Evolutionary conservation across 306 rosid species (phyloP), one percentile per base, ranked within the genome.

Genomic region (Cucurbita maxima): DNA sequence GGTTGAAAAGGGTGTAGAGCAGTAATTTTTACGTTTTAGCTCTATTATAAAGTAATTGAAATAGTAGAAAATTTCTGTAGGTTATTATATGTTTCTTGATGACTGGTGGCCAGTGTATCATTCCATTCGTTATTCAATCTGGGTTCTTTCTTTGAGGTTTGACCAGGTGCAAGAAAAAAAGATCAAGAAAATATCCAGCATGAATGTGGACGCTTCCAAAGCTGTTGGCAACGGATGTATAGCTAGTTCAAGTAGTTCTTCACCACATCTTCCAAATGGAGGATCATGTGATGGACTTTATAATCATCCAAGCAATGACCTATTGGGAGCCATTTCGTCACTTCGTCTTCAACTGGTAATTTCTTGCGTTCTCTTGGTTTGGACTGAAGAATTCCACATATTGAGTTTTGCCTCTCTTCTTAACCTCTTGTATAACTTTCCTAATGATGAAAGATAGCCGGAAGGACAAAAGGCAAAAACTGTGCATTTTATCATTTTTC

Each of bases 151-250:
- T 54, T 74, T 82, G 89, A 75, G 78, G 67, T 50, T 71, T 83
- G 75, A 78, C 76, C 83, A 91, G 99, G 96, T 91, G 77, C 97
- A 95, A 87, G 97, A 95, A 87, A 95, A 91, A 88, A 91, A 94
- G 90, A 84, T 94, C 79, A 91, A 91, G 92, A 94, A 91, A 86
- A 81, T 94, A 62, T 84, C 96, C 62, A 95, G 84, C 72, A 89
- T 89, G 94, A 94, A 94, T 78, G 61, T 94, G 77, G 97, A 94
- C 67, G 77, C 95, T 61, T 84, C 90, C 3, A 94, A 85, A 81
- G 83, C 84, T 71, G 80, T 78, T 54, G 97, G 86, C 80, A 94
- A 91, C 84, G 97, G 92, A 58, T 85, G 89, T 80, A 56, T 88
- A 75, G 91, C 86, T 34, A 87, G 97, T 82, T 94, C 99, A 66